A percentile compares a stretch with the other conserved stretches of the same genome.
Evolutionary conservation across 352 stramenopile species (phyloP).

Genomic region (Phytophthora vignae): DNA sequence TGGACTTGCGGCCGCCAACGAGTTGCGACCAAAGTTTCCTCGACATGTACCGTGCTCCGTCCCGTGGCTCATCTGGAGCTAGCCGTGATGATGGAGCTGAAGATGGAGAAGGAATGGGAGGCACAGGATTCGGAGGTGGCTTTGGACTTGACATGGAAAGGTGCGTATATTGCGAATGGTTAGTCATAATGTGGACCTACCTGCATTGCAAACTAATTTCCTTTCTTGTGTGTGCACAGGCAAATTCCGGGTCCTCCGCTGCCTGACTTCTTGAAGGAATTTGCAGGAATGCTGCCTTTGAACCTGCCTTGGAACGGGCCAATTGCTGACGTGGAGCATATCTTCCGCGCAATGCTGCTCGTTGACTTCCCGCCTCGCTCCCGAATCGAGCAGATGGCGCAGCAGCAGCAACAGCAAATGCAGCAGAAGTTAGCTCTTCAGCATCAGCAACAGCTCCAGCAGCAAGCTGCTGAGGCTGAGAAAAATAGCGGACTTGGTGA

Average conservation of each 20-base stretch:
- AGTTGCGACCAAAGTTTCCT: conserved; percentile 80
- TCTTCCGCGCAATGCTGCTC: conserved; percentile 84
- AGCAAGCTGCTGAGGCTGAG: conserved; percentile 61
- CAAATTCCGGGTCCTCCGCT: conserved; percentile 78
- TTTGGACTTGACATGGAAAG: conserved; percentile 57
- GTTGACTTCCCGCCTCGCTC: conserved; percentile 82
- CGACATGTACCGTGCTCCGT: conserved; percentile 75
- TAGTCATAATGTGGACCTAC: neutral
- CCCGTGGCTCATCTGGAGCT: conserved; percentile 25
- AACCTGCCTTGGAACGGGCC: conserved; percentile 88
- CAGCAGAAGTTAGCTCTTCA: conserved; percentile 61
- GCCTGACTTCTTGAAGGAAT: conserved; percentile 88
- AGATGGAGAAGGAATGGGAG: conserved; percentile 37
- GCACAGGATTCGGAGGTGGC: conserved; percentile 25
- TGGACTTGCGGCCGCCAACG: conserved; percentile 68
- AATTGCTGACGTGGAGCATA: conserved; percentile 88
- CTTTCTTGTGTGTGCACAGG: conserved; percentile 32
- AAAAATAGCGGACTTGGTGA: conserved; percentile 51
- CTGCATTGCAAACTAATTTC: conserved; percentile 9
- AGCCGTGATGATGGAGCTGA: conserved; percentile 27
- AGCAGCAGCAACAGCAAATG: conserved; percentile 74
- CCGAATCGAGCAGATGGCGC: conserved; percentile 75
- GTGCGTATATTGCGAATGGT: conserved; percentile 25
- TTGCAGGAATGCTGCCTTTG: conserved; percentile 81
- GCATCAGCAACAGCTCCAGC: conserved; percentile 61